These are phyloP conservation scores for Backusella mclennaniae DNA, from an alignment of 192 early-diverging fungal species.

Conservation along the genomic window DNA sequence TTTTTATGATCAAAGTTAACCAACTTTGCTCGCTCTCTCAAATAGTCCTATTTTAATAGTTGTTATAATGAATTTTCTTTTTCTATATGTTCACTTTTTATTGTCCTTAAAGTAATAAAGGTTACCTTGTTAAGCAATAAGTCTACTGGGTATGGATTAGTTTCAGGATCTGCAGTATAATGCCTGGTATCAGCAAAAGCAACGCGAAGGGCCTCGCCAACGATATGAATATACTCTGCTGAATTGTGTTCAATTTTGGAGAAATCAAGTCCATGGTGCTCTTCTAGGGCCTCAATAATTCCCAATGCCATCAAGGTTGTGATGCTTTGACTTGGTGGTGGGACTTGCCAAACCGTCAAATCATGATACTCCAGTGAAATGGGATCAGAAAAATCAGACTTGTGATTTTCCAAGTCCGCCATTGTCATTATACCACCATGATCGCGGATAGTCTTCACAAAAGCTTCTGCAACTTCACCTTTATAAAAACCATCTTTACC, in stretches of 20 bases:
- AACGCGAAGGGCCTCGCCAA: slow-evolving; percentile 67
- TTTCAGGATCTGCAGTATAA: slow-evolving; percentile 64
- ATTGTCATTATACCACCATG: slow-evolving; percentile 64
- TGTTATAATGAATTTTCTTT: background rate
- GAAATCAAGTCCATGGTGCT: slow-evolving; percentile 38
- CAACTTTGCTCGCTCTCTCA: slow-evolving; percentile 51
- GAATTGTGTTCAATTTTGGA: slow-evolving; percentile 50
- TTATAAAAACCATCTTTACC: slow-evolving; percentile 71
- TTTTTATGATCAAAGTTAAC: slow-evolving; percentile 51
- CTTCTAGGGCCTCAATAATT: slow-evolving; percentile 59
- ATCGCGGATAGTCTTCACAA: slow-evolving; percentile 51
- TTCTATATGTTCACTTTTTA: background rate
- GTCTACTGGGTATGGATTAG: slow-evolving; percentile 44
- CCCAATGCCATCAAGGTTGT: slow-evolving; percentile 69
- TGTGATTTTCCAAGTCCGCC: slow-evolving; percentile 61
- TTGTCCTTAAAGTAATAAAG: background rate
- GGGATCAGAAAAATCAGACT: slow-evolving; percentile 49
- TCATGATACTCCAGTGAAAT: slow-evolving; percentile 62
- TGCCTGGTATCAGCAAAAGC: slow-evolving; percentile 74
- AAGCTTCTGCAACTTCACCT: slow-evolving; percentile 63
- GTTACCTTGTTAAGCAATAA: slow-evolving; percentile 50
- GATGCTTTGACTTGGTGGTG: slow-evolving; percentile 75
- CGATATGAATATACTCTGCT: slow-evolving; percentile 63
- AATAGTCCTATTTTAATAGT: slow-evolving; percentile 40
- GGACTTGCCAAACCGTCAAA: slow-evolving; percentile 63